Base-by-base conservation (phyloP, 129 eudicot species). In the Escallonia herrerae region DNA sequence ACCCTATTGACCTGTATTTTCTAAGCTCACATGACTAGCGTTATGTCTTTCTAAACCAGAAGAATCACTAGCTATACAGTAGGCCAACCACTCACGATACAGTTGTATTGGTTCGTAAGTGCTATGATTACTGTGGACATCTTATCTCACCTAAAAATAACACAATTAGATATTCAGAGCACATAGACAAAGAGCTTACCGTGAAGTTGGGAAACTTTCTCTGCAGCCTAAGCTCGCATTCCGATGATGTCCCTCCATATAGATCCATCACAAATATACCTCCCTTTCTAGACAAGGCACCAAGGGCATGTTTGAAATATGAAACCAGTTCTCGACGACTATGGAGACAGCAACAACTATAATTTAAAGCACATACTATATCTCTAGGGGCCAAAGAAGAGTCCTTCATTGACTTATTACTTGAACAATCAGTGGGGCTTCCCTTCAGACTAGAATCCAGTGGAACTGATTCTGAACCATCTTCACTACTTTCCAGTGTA, bases 241-340 rank as follows among this genome's bases (percentile, higher is more conserved):
- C 99, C 1, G 99, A 82, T 63, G 99, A 94, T 45, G 99, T 83
- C 66, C 99, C 99, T 6, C 99, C 99, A 68, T 94, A 94, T 65
- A 94, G 66, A 84, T 94, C 99, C 99, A 94, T 89, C 74, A 82
- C 99, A 82, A 94, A 89, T 37, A 94, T 83, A 44, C 97, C 95
- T 1, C 97, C 93, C 79, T 84, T 84, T 65, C 63, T 80, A 74
- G 85, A 89, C 80, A 94, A 76, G 5, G 82, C 64, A 67, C 22
- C 62, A 68, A 62, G 90, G 48, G 83, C 93, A 60, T 84, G 76
- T 79, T 82, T 94, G 79, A 94, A 94, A 81, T 94, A 94, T n/a
- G 74, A 72, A 74, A 94, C 71, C 57, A 94, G 87, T 61, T 94
- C 96, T n/a, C 71, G 76, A 52, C 95, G 90, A 60, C 62, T 78